Evolutionary conservation across 345 rosid genomes (phyloP), one percentile per base, ranked within the genome.

Genomic region (Boechera stricta): DNA sequence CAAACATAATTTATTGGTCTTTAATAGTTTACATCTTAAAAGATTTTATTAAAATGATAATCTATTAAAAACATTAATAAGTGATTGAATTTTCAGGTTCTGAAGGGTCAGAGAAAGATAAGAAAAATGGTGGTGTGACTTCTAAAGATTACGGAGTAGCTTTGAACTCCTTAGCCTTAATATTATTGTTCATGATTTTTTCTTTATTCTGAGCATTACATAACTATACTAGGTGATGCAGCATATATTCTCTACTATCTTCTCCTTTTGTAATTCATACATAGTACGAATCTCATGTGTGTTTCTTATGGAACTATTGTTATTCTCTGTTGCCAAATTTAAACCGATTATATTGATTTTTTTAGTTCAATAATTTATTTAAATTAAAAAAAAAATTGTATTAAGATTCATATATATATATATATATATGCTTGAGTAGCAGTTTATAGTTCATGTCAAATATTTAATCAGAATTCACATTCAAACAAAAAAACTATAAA

Each of bases 51-150:
- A 29, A 21, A 59, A 45, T 18, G 21, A 21, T 35, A 13, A n/a
- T 38, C 2, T 51, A 31, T 38, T 39, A 8, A 28, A 26, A 10
- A 9, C 9, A 29, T 7, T 24, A 56, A 6, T 21, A 45, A 64
- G 2, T 49, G 48, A 32, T 70, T 53, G 28, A 47, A 24, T 10
- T 57, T 67, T 47, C 35, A 75, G 73, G 57, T 57, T 32, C 78
- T 44, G 64, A 57, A 32, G 79, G 66, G 24, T 64, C 77, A 12
- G 64, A 53, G 7, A 67, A 57, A 59, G 79, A 75, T 28, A 64
- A 64, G 76, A 77, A 71, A 55, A 77, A 71, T 10, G 72, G 42
- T 64, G 36, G 26, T 53, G 33, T 18, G 45, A 28, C 2, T n/a
- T 52, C 39, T 42, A 76, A 7, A 51, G 57, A 32, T 21, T 10